Evolutionary conservation across 139 green algal genomes (phyloP).

Genomic region (Axilococcus clingmanii): DNA sequence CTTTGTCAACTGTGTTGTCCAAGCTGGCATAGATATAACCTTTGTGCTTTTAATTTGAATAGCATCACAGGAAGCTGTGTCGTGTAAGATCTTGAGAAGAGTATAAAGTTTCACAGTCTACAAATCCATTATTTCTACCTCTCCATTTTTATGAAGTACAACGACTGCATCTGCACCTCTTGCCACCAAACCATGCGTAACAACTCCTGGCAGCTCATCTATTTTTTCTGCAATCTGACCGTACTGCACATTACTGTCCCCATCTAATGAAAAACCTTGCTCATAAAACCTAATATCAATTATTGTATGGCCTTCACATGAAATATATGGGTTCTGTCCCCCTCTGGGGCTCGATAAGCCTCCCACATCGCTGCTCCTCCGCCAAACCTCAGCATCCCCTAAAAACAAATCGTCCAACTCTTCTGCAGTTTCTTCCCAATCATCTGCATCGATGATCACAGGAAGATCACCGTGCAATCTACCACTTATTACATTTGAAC

Average conservation of each 20-base stretch:
- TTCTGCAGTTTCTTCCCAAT: conserved; percentile 68
- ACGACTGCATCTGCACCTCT: neutral
- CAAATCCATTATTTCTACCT: too few relatives aligned
- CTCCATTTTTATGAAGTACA: too few relatives aligned
- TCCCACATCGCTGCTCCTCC: conserved; percentile 5
- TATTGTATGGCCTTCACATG: conserved; percentile 20
- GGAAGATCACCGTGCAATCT: conserved; percentile 51
- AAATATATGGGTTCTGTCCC: conserved; percentile 20
- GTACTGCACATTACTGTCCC: conserved; percentile 38
- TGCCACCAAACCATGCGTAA: conserved; percentile 42
- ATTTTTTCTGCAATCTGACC: conserved; percentile 35
- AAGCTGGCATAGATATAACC: conserved; percentile 22
- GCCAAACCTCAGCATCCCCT: conserved; percentile 75
- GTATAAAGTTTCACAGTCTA: too few relatives aligned
- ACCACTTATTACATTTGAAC: neutral
- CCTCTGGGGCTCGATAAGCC: conserved; percentile 28
- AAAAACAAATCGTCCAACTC: conserved; percentile 76
- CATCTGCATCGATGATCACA: conserved; percentile 48
- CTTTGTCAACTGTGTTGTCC: conserved; percentile 47
- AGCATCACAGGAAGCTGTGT: too few relatives aligned
- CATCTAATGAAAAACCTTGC: conserved; percentile 54
- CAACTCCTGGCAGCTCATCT: conserved; percentile 34
- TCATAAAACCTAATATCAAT: conserved; percentile 42
- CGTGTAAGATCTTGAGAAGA: too few relatives aligned
- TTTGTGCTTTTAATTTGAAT: too few relatives aligned